phyloP scores from a whole-genome alignment of 257 asterid species.

The Petrea volubilis region DNA sequence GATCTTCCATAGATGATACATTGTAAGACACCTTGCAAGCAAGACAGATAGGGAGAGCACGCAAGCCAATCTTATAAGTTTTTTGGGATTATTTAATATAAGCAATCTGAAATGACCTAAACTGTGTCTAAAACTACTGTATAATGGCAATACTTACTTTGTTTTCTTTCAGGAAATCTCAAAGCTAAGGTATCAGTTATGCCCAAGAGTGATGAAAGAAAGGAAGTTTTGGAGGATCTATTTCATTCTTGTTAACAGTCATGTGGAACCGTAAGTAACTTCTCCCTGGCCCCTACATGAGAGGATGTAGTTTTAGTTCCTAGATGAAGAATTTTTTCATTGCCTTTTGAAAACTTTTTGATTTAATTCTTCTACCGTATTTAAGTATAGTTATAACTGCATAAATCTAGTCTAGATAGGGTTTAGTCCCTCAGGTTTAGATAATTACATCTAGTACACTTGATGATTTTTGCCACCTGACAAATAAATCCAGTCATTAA shows the following conservation, averaged over 20 bases:
- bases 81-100: not conserved
- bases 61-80: not conserved
- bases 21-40: not conserved
- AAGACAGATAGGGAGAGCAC: not conserved
- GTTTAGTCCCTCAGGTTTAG: not conserved
- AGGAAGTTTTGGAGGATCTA: conserved; percentile 50
- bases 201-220: conserved; percentile 62
- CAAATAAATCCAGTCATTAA: too few species aligned
- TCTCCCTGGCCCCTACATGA: not conserved
- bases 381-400: too few species aligned
- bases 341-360: too few species aligned
- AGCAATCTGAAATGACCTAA: not conserved
- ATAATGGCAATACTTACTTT: not conserved
- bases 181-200: conserved; percentile 23
- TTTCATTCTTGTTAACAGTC: conserved; percentile 82
- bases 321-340: not conserved
- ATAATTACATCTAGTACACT: not conserved
- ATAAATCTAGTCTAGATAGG: not conserved
- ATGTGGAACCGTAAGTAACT: conserved; percentile 74
- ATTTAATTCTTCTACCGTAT: too few species aligned
- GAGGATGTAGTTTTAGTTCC: conserved; percentile 6
- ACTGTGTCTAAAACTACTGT: not conserved
- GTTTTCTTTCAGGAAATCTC: conserved; percentile 16
- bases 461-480: not conserved
- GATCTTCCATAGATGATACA: not conserved